Base-by-base conservation (phyloP, 331 rosid genomes). In the Malus hybrid region DNA sequence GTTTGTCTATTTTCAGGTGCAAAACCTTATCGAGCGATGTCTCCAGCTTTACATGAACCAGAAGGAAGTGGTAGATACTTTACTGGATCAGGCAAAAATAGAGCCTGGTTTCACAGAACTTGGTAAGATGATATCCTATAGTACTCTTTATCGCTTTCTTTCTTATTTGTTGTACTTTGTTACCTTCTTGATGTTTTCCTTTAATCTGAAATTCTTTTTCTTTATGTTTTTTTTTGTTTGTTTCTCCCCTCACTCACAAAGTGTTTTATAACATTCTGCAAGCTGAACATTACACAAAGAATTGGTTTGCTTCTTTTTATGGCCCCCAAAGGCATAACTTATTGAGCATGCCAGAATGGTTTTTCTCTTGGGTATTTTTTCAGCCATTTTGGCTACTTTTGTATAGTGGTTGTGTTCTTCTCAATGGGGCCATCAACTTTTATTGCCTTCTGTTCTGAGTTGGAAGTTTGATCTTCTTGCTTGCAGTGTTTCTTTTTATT, bases 61-160 rank as follows among this genome's bases (percentile, higher is more conserved):
- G 77, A 90, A 82, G 77, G 96, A 93, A 88, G 91, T 88, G 67
- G 96, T 88, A 74, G 91, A 88, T 32, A 87, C 85, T 18, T 86
- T 93, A 42, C 78, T 87, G 68, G 80, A 66, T 72, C 86, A 89
- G 78, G 98, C 95, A 62, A 93, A 91, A 74, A 89, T 93, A 75
- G 96, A 93, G 81, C 98, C 97, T 71, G 90, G 91, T 82, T 93
- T 93, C 81, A 93, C 97, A 4, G 91, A 92, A 77, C 89, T 87
- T 69, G 96, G 98, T 93, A 91, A 86, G 27, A 6, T 64, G 57
- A n/a, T 29, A 60, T 63, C 54, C 73, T 15, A 19, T 74, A 22
- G 34, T n/a, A n/a, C n/a, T n/a, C n/a, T n/a, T n/a, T n/a, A n/a
- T n/a, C n/a, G 31, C 69, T 73, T 72, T 55, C 10, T 66, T 18